Base-by-base conservation (phyloP, 2,329 filamentous ascomycete genomes). In the Coniosporium tulheliwenetii region DNA sequence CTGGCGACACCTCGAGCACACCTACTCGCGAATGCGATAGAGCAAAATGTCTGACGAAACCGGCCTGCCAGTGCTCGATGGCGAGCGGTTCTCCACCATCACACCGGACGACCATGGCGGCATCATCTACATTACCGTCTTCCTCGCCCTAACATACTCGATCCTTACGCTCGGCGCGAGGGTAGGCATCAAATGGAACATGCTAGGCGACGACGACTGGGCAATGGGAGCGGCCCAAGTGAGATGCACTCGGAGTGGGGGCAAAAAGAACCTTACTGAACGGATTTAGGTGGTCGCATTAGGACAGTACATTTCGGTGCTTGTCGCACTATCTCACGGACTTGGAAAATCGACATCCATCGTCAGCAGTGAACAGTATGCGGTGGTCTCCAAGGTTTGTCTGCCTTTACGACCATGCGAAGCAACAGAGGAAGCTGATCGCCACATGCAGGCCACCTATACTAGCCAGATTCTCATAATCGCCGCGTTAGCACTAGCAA, bases 191-290 rank as follows among this genome's bases (percentile, higher is more conserved):
- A 54, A 54, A 45, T 41, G 45, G 19, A 48, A 50, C 39, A 50
- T 45, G 1, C 46, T 52, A 14, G 53, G 53, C 12, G 35, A 43
- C 8, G 53, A 56, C 38, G 53, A 55, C 38, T 55, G 52, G 52
- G 34, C 49, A 14, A 43, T 55, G 12, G 31, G 50, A 19, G 44
- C 30, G 13, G 43, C 44, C 8, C 43, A 39, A 26, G 44, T 43
- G 30, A 10, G 33, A 26, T 26, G 19, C 19, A 26, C 19, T 26
- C 19, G 19, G 4, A 26, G 19, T 26, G 19, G 7, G 19, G 19
- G 19, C 4, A 26, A 26, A 7, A 26, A 7, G 19, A 26, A 26
- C 19, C 19, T 26, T 26, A 7, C 19, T 26, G 19, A 26, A 26
- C 19, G 41, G 14, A 41, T 36, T 30, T 13, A 35, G 39, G 30